These are phyloP conservation scores for Suillus hirtellus DNA, from an alignment of 768 basidiomycete genomes.

Conservation along the genomic window DNA sequence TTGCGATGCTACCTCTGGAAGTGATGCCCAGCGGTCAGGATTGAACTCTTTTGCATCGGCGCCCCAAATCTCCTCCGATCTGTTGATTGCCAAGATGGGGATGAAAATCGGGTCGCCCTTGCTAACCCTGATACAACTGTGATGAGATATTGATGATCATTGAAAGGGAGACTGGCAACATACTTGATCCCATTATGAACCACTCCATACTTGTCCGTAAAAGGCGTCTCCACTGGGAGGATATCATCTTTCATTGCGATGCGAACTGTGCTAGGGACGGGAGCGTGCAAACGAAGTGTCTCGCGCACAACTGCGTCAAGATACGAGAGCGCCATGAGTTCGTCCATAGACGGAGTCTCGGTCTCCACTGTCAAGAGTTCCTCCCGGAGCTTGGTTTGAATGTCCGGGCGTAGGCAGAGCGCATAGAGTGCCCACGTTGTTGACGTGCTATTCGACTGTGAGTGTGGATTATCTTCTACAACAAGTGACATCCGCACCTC, in stretches of 20 bases:
- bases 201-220: conserved; percentile 45
- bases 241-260: conserved; percentile 53
- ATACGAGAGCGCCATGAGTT: conserved; percentile 63
- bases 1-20: conserved; percentile 42
- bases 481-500: conserved; percentile 31
- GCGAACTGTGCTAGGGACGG: conserved; percentile 45
- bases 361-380: conserved; percentile 54
- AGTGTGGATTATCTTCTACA: neutral
- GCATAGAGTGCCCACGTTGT: conserved; percentile 62
- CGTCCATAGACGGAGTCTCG: conserved; percentile 68
- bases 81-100: conserved; percentile 55
- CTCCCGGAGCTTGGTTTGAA: conserved; percentile 57
- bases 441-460: conserved; percentile 31
- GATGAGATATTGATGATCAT: neutral
- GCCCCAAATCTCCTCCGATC: conserved; percentile 58
- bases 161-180: neutral
- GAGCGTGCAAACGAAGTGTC: conserved; percentile 55
- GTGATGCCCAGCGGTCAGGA: conserved; percentile 61
- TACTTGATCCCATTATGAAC: conserved; percentile 42
- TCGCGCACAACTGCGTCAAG: conserved; percentile 69
- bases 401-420: conserved; percentile 45
- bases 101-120: conserved; percentile 50
- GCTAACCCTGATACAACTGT: conserved; percentile 30
- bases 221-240: conserved; percentile 48
- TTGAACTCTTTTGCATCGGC: conserved; percentile 62